Conservation (phyloP, 345 rosid species). For the Theobroma cacao region DNA sequence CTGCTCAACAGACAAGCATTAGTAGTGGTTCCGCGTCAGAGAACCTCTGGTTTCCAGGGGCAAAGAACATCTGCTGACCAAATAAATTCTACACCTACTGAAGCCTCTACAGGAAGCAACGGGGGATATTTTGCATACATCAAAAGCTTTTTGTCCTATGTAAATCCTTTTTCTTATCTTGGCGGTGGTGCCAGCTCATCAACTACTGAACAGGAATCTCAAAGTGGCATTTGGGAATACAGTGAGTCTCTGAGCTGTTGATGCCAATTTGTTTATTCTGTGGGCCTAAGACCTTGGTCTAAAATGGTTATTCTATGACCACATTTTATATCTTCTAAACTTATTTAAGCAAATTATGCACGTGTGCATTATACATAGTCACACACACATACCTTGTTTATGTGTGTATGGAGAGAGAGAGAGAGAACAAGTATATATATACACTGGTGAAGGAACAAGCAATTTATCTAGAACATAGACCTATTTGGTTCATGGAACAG, state of each 20-base stretch:
- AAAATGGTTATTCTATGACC: neutral
- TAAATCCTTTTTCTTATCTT: constrained; percentile 79
- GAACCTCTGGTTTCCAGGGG: constrained; percentile 33
- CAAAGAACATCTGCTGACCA: constrained; percentile 35
- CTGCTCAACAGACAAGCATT: constrained; percentile 81
- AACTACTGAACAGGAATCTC: constrained; percentile 43
- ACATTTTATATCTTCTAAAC: neutral
- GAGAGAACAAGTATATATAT: neutral
- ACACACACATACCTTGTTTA: neutral
- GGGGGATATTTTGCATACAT: constrained; percentile 65
- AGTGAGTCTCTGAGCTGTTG: constrained; percentile 28
- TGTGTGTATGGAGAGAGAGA: neutral
- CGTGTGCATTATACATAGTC: neutral
- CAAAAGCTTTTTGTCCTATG: constrained; percentile 55
- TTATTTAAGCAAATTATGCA: neutral
- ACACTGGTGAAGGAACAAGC: neutral
- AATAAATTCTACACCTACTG: constrained; percentile 22
- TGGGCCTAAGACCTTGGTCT: neutral
- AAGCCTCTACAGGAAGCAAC: constrained; percentile 32
- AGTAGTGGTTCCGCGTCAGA: constrained; percentile 62
- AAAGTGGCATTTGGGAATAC: constrained; percentile 41
- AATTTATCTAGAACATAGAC: neutral
- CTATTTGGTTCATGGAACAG: neutral
- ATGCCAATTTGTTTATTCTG: neutral
- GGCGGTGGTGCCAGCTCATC: constrained; percentile 47